Percentiles rank a stretch among this genome's conserved stretches.
Evolutionary conservation across 2,329 filamentous ascomycete species (phyloP).

Genomic region (Ceratocystis diversiconidia): DNA sequence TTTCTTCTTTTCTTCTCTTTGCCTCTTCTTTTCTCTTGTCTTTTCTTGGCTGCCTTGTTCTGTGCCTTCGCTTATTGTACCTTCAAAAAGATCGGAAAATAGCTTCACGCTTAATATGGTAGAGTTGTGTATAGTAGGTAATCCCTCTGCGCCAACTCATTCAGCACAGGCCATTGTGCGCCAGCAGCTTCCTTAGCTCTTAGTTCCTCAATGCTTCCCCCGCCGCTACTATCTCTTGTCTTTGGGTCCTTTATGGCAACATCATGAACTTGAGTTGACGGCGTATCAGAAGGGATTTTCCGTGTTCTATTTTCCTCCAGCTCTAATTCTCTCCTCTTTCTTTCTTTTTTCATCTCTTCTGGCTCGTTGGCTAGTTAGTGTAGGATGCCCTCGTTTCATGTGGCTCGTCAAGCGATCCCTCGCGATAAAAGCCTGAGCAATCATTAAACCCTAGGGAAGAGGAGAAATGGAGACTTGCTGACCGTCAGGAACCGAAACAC

Average conservation of each 20-base stretch:
- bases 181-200: not conserved
- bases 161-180: not conserved
- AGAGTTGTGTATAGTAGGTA: not conserved
- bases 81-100: not conserved
- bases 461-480: not conserved
- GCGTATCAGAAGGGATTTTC: not conserved
- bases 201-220: too few relatives aligned
- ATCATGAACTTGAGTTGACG: not conserved
- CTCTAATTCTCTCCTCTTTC: not conserved
- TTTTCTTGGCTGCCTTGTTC: not conserved
- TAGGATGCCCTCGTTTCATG: not conserved
- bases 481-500: not conserved
- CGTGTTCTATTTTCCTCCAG: not conserved
- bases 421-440: not conserved
- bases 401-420: conserved; percentile 6
- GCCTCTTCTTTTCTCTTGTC: not conserved
- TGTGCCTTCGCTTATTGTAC: not conserved
- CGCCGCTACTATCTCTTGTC: too few relatives aligned
- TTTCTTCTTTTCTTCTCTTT: not conserved
- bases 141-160: not conserved
- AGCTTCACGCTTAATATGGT: not conserved
- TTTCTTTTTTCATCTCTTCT: not conserved
- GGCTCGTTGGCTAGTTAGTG: not conserved
- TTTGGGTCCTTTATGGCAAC: not conserved
- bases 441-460: not conserved